These are phyloP conservation scores for Hypoxylon sp. DNA, from an alignment of 2,329 filamentous ascomycete genomes.

Conservation along the genomic window DNA sequence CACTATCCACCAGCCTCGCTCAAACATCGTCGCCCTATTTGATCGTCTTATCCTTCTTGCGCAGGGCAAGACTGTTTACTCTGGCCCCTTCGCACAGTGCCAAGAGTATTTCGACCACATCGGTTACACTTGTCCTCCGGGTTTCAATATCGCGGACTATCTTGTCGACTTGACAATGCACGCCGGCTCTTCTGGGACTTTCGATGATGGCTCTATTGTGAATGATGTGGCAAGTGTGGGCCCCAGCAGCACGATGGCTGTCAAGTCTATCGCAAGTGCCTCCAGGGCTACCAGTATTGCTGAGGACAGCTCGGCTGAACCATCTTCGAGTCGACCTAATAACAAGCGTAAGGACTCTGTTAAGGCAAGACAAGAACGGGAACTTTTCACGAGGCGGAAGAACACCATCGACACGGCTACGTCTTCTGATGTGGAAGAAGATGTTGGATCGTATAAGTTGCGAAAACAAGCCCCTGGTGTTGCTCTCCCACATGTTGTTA, in stretches of 20 bases:
- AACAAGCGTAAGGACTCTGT: slow-evolving; percentile 81
- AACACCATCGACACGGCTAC: slow-evolving; percentile 69
- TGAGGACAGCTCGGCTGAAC: slow-evolving; percentile 70
- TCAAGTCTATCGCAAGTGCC: slow-evolving; percentile 89
- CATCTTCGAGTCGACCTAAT: slow-evolving; percentile 70
- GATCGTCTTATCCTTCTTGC: slow-evolving; percentile 92
- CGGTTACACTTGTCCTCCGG: slow-evolving; percentile 91
- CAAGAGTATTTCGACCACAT: slow-evolving; percentile 92
- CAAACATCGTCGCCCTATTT: slow-evolving; percentile 97
- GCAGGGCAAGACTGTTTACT: slow-evolving; percentile 89
- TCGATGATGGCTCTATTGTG: slow-evolving; percentile 64
- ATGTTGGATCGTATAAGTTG: slow-evolving; percentile 60
- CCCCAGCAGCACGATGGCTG: slow-evolving; percentile 84
- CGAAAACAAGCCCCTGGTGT: slow-evolving; percentile 54
- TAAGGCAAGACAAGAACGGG: slow-evolving; percentile 84
- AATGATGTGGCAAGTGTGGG: slow-evolving; percentile 72
- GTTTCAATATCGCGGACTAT: slow-evolving; percentile 99
- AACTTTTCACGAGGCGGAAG: slow-evolving; percentile 87
- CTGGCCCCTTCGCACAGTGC: slow-evolving; percentile 86
- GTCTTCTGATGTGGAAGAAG: slow-evolving; percentile 65
- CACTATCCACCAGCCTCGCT: slow-evolving; percentile 97
- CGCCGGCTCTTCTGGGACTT: slow-evolving; percentile 70
- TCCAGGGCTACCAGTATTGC: slow-evolving; percentile 75
- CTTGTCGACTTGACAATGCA: slow-evolving; percentile 98
- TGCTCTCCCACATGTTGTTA: slow-evolving; percentile 61